phyloP scores from a whole-genome alignment of 768 basidiomycete species.

The Pleurotus cornucopiae region DNA sequence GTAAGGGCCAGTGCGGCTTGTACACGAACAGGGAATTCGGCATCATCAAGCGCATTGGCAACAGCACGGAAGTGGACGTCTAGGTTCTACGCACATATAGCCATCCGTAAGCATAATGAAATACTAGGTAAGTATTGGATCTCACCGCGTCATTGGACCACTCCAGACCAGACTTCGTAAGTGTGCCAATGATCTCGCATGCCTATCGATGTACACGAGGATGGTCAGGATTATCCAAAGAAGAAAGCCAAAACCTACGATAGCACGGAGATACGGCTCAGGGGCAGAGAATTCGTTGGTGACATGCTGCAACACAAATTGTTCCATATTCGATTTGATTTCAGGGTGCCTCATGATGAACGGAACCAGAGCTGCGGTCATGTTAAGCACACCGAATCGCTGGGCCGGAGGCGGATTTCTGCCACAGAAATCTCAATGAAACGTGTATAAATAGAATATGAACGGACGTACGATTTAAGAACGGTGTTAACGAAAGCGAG shows the following conservation, averaged over 20 bases:
- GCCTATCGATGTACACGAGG: slow-evolving; percentile 40
- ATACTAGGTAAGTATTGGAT: slow-evolving; percentile 4
- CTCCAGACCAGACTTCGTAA: slow-evolving; percentile 63
- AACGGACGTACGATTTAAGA: slow-evolving; percentile 52
- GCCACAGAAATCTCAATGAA: not conserved
- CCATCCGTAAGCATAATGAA: not conserved
- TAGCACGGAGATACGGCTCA: slow-evolving; percentile 73
- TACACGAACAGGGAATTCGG: slow-evolving; percentile 78
- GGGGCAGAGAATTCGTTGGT: slow-evolving; percentile 63
- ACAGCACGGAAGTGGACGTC: slow-evolving; percentile 61
- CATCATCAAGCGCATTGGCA: slow-evolving; percentile 67
- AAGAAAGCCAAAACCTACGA: slow-evolving; percentile 43
- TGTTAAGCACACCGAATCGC: slow-evolving; percentile 82
- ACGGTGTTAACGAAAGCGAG: slow-evolving; percentile 74
- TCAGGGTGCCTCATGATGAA: slow-evolving; percentile 85
- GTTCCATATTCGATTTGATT: slow-evolving; percentile 72
- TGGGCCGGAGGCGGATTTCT: slow-evolving; percentile 51
- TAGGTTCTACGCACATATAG: slow-evolving; percentile 44
- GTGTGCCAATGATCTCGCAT: slow-evolving; percentile 73
- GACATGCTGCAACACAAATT: slow-evolving; percentile 71
- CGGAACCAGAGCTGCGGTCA: slow-evolving; percentile 69
- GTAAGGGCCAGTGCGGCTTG: slow-evolving; percentile 80
- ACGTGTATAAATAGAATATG: not conserved
- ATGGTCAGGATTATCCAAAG: not conserved
- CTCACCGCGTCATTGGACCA: slow-evolving; percentile 65